A percentile compares a stretch with the other conserved stretches of the same genome.
Evolutionary conservation across 2,329 filamentous ascomycete species (phyloP).

Genomic region (Seiridium unicorne): DNA sequence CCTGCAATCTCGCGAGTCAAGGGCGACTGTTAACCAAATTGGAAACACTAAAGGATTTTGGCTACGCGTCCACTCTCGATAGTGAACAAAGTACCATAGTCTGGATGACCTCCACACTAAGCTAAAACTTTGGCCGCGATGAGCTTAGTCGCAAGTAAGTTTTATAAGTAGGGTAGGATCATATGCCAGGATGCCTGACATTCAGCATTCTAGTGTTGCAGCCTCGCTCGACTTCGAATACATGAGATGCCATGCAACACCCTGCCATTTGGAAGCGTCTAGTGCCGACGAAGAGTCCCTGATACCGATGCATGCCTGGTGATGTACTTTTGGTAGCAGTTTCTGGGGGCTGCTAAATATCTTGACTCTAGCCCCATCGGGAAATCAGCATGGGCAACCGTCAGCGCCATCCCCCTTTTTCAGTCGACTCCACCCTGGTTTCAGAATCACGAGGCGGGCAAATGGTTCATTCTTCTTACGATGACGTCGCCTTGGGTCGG

Average conservation of each 20-base stretch:
- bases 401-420: neutral
- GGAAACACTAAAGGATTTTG: neutral
- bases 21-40: neutral
- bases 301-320: neutral
- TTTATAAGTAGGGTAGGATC: no score
- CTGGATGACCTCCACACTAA: no score
- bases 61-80: neutral
- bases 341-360: neutral
- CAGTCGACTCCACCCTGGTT: neutral
- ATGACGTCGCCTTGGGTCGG: slow-evolving; percentile 1
- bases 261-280: no score
- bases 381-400: neutral
- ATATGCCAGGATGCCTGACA: no score
- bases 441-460: neutral
- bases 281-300: neutral
- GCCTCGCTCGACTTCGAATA: no score
- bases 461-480: neutral
- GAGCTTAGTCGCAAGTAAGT: no score
- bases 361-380: neutral
- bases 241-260: no score
- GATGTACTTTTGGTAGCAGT: neutral
- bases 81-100: neutral
- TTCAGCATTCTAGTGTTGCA: no score
- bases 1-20: neutral
- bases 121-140: no score